phyloP scores from a whole-genome alignment of 768 basidiomycete genomes.

The Trametes coccinea region DNA sequence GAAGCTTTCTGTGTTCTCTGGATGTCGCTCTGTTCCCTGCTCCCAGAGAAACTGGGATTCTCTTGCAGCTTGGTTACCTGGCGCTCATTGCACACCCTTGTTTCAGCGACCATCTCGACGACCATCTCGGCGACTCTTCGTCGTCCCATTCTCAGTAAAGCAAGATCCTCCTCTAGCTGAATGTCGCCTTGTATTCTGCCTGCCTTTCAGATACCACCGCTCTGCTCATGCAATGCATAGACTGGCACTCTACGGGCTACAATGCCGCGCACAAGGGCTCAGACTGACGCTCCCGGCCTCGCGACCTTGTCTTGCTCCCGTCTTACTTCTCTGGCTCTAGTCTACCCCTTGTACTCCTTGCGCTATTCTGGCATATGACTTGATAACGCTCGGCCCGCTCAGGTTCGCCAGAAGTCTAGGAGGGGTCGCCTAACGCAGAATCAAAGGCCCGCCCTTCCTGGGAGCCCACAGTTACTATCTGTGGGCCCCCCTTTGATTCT shows the following conservation, averaged over 20 bases:
- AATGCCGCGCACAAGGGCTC: not conserved
- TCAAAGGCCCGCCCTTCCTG: constrained; percentile 9
- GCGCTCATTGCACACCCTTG: not conserved
- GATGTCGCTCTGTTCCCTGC: not conserved
- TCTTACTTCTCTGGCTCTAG: not conserved
- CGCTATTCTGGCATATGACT: constrained; percentile 5
- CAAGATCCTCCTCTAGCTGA: not conserved
- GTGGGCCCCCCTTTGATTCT: constrained; percentile 16
- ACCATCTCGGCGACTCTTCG: not conserved
- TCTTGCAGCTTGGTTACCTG: not conserved
- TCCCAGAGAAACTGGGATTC: not conserved
- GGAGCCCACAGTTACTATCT: constrained; percentile 6
- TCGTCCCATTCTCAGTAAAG: not conserved
- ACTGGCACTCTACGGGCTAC: not conserved
- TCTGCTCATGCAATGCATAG: constrained; percentile 2
- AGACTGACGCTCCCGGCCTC: not conserved
- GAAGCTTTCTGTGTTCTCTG: not conserved
- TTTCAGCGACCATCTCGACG: not conserved
- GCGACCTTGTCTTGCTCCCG: constrained; percentile 11
- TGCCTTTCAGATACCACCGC: not conserved
- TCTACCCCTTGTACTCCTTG: not conserved
- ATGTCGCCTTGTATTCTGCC: constrained; percentile 6
- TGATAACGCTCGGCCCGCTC: constrained; percentile 8
- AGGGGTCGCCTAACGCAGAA: not conserved
- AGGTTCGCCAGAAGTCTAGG: not conserved